Base-by-base conservation (phyloP, 371 early-diverging fungal species). In the Actinomortierella wolfii region DNA sequence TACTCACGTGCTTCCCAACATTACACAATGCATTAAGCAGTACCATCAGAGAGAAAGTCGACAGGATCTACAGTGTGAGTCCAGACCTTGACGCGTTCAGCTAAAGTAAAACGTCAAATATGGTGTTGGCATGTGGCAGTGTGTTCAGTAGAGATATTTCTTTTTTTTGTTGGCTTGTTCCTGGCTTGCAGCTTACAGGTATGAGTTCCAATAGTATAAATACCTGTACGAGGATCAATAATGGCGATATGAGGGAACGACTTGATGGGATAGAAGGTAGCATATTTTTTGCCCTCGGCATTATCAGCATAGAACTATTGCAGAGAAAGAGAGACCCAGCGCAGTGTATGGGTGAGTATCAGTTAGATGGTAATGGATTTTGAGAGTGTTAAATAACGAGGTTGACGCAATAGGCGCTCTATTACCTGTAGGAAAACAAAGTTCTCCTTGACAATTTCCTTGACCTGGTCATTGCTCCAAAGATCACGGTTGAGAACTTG, bases 171-270 rank as follows among this genome's bases (percentile, higher is more conserved):
- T 44, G n/a, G 8, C 11, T 8, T 15, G 13, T 9, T 21, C 17
- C 45, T 44, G 8, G 17, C 14, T 21, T 21, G 34, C 4, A 4
- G 11, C 34, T 34, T 11, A 6, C 18, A 6, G 34, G 7, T 23
- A 15, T 41, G 8, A 20, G 17, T 49, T 44, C 34, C 47, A 34
- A 42, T 23, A 15, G 28, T n/a, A 6, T n/a, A 17, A 61, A 76
- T 84, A 86, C 96, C 95, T 24, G 95, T 97, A 49, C 91, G 81
- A 2, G 97, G 92, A 67, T 97, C 97, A 40, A 97, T 84, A 51
- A 92, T 89, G 24, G 93, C 93, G 17, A 94, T 78, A 75, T 96
- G 93, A 21, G 97, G 98, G 48, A 81, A 91, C 23, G 54, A 59
- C 14, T 76, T 67, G 25, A 93, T 74, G 11, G 85, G 85, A 76